Evolutionary conservation across 306 rosid species (phyloP), one percentile per base, ranked within the genome.

Genomic region (Astragalus glycyphyllos): DNA sequence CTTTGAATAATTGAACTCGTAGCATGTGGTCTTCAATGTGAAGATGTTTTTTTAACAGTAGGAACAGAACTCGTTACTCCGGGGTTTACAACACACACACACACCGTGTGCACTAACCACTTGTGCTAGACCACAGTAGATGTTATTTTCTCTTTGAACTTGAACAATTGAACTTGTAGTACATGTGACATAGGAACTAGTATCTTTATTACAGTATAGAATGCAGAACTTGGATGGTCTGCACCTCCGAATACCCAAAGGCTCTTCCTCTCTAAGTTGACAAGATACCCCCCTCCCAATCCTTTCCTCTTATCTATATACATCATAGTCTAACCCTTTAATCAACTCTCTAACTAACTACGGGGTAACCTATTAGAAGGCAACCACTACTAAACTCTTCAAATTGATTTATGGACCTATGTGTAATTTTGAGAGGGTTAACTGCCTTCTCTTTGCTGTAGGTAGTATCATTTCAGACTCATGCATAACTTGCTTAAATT

Each of bases 401-500:
- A 14, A 35, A 70, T 44, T 59, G 44, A 53, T 67, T 20, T 34
- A 51, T 54, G 38, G 35, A 54, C 65, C 20, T 40, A 12, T 67
- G 6, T 48, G 45, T 72, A 50, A 42, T 59, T 26, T 64, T 34
- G 75, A 40, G 17, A 12, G 13, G 76, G 61, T 37, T 37, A 12
- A 40, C 51, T 40, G 8, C 20, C 14, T 16, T 26, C 38, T 11
- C 10, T 71, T 66, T 34, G 17, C 61, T 35, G 6, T 16, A 40
- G 63, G 12, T 42, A 50, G 8, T 31, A 13, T 51, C 67, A 64
- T 78, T 51, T 20, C 62, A 12, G 45, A 46, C 65, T 8, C 8
- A 7, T 13, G 32, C 14, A 8, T 65, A 42, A 64, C 82, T 50
- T 64, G 32, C 32, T 73, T 68, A 40, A 38, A 32, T 29, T 48